Base-by-base conservation (phyloP, 148 eudicot genomes). In the Persicaria maculosa region DNA sequence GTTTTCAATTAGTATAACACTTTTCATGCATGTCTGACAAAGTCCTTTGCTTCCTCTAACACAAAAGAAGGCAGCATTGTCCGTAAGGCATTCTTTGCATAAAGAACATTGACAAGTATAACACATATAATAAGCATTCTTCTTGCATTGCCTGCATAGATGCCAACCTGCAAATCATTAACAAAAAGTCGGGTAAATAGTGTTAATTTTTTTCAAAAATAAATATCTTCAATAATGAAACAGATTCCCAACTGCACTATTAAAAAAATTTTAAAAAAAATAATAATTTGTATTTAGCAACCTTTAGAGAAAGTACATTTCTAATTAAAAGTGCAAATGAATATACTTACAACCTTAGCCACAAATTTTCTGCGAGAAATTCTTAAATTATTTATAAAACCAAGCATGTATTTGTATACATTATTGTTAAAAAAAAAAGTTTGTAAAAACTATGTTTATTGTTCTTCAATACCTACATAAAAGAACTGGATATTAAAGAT, bases 41-140 rank as follows among this genome's bases (percentile, higher is more conserved):
- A 93, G 87, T 50, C 98, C 98, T 85, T 86, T 93, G 84, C 83
- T 88, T 76, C 90, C 93, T 89, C 90, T 83, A 68, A 94, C 85
- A 77, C 96, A 84, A 67, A 84, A 84, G 65, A 94, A 75, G 44
- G 75, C 86, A 69, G 87, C 82, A 76, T 88, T 96, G 76, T 91
- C 90, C 14, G 9, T 36, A 44, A 80, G 80, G 86, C 98, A 94
- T 72, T 82, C 86, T 83, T 91, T 94, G 89, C 98, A 94, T 87
- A 91, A 79, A 40, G 98, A 94, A 81, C 83, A 93, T 47, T 92
- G 82, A 77, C 98, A 93, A 5, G 97, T 93, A 52, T 84, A 89
- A 65, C 98, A 94, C 97, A 87, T 80, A 79, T 91, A 94, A 76
- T 82, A 72, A 2, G 98, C 97, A 80, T 83, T 91, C 91, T 91